Evolutionary conservation across 306 rosid genomes (phyloP).

Genomic region (Carpinus fangiana): DNA sequence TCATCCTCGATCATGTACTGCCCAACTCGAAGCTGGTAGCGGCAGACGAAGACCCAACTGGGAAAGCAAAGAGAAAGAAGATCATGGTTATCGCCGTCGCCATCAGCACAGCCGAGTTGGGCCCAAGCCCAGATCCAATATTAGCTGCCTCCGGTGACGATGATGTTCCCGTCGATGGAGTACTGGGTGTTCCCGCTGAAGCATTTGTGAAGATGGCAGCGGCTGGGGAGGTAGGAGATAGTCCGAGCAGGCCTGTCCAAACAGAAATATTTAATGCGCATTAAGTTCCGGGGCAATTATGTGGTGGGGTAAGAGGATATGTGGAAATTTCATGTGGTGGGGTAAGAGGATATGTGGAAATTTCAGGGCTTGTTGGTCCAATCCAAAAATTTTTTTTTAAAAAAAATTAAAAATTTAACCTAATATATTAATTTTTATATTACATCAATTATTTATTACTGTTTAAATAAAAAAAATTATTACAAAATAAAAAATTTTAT

Average conservation of each 20-base stretch:
- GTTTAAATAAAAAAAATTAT: too few species aligned
- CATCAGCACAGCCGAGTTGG: slow-evolving; percentile 22
- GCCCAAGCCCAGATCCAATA: slow-evolving; percentile 28
- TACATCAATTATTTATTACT: too few species aligned
- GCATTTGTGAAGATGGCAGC: slow-evolving; percentile 69
- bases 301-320: too few species aligned
- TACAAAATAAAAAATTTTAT: too few species aligned
- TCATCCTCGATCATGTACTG: neutral
- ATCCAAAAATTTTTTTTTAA: too few species aligned
- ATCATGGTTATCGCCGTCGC: slow-evolving; percentile 34
- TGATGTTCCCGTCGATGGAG: neutral
- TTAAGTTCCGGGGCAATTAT: too few species aligned
- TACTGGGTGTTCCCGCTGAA: slow-evolving; percentile 7
- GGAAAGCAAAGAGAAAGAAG: slow-evolving; percentile 30
- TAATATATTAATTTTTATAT: too few species aligned
- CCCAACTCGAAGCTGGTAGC: slow-evolving; percentile 1
- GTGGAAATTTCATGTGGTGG: too few species aligned
- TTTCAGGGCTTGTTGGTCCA: too few species aligned
- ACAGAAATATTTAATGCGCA: neutral
- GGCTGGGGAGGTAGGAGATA: slow-evolving; percentile 67
- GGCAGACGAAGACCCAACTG: slow-evolving; percentile 23
- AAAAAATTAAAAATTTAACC: too few species aligned
- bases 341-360: too few species aligned
- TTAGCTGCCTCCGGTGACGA: neutral
- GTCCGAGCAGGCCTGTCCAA: slow-evolving; percentile 61